A percentile compares a stretch with the other conserved stretches of the same genome.
Conservation (phyloP, 2,329 filamentous ascomycete genomes). For the Trichophaea hybrida region DNA sequence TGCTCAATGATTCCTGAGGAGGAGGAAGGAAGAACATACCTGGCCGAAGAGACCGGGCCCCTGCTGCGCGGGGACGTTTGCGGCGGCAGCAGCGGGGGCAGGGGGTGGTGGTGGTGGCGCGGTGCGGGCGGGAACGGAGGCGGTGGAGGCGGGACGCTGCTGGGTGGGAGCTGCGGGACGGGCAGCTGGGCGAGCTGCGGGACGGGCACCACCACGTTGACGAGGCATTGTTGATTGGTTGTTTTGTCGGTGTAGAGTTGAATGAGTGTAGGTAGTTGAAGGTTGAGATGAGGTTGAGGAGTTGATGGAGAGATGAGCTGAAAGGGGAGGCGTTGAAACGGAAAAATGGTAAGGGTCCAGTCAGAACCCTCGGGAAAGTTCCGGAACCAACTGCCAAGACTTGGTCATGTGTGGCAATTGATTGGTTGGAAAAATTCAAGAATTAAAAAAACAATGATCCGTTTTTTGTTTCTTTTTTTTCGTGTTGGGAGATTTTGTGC, state of each 20-base stretch:
- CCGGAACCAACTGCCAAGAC: not conserved
- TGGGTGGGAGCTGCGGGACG: constrained; percentile 38
- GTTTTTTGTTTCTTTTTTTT: too few species aligned
- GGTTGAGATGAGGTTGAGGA: not conserved
- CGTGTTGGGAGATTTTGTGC: too few species aligned
- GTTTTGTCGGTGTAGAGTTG: constrained; percentile 4
- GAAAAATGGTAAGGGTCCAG: not conserved
- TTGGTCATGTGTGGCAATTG: not conserved
- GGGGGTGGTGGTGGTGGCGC: constrained; percentile 39
- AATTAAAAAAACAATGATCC: too few species aligned
- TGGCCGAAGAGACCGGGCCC: constrained; percentile 72
- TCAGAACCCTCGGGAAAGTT: not conserved
- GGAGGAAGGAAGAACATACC: constrained; percentile 13
- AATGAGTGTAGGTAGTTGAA: not conserved
- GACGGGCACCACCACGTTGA: constrained; percentile 57
- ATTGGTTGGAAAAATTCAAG: too few species aligned
- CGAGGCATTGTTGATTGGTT: constrained; percentile 51
- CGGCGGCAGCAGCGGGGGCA: constrained; percentile 12
- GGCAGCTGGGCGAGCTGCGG: constrained; percentile 46
- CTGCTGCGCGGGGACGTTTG: constrained; percentile 34
- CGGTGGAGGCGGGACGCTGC: constrained; percentile 40
- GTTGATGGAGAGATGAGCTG: not conserved
- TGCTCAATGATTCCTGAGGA: not conserved
- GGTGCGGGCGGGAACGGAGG: constrained; percentile 35
- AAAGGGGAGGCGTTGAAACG: not conserved